A percentile compares a stretch with the other conserved stretches of the same genome.
Conservation (phyloP, 768 basidiomycete genomes). For the Cyathus striatus region DNA sequence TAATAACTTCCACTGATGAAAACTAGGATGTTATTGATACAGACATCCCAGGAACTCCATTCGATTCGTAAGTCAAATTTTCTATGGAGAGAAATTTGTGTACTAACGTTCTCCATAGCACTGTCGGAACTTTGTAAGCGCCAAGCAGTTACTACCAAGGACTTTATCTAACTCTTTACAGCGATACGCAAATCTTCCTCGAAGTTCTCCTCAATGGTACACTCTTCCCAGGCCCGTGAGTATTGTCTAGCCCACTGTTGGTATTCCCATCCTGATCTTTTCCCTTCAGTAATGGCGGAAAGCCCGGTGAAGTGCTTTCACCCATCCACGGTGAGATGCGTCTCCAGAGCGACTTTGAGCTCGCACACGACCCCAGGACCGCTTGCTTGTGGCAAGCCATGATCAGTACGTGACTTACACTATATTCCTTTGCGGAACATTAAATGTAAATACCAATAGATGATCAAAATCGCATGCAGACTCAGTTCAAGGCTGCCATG, state of each 20-base stretch:
- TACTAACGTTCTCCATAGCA: slow-evolving; percentile 6
- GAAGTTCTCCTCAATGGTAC: slow-evolving; percentile 25
- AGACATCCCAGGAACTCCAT: slow-evolving; percentile 23
- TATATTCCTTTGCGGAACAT: not conserved
- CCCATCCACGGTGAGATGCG: slow-evolving; percentile 17
- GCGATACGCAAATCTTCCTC: slow-evolving; percentile 30
- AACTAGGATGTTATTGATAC: not conserved
- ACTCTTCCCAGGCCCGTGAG: slow-evolving; percentile 12
- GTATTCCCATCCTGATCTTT: too few relatives aligned
- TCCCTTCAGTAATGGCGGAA: slow-evolving; percentile 5
- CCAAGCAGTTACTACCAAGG: not conserved
- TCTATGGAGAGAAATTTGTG: not conserved
- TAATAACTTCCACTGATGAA: not conserved
- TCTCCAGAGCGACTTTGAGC: slow-evolving; percentile 15
- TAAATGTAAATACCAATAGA: not conserved
- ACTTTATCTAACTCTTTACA: too few relatives aligned
- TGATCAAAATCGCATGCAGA: not conserved
- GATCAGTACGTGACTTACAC: not conserved
- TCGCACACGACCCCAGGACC: slow-evolving; percentile 16
- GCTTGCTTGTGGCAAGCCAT: too few relatives aligned
- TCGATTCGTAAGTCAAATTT: slow-evolving; percentile 20
- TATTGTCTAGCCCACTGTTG: too few relatives aligned
- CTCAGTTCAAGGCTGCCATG: not conserved
- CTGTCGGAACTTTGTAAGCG: slow-evolving; percentile 16
- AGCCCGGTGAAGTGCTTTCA: slow-evolving; percentile 16